Evolutionary conservation across 2,329 filamentous ascomycete species (phyloP), one percentile per base, ranked within the genome.

Genomic region (Cladosporium sp.): DNA sequence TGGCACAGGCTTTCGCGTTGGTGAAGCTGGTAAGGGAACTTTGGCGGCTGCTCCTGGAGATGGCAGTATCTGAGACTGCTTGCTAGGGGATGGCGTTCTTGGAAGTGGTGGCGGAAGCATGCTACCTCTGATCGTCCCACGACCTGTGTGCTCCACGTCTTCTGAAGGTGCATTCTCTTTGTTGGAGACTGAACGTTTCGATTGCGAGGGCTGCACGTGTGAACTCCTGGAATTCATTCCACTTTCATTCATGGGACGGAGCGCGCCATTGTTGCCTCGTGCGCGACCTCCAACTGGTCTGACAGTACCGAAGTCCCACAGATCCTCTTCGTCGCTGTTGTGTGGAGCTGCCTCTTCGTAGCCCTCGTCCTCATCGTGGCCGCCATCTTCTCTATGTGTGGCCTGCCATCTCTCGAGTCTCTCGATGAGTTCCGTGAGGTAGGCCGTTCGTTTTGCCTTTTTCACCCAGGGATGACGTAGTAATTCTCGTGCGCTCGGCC

Each of bases 221-320:
- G 68, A 66, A 47, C 74, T 76, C 59, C 92, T 83, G 17, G 88
- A 84, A 71, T 96, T 96, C 17, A 89, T 87, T 12, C 88, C 88
- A 34, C 88, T 88, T 61, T 92, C 90, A 64, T 90, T 92, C 86
- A 96, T 85, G 0, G 86, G 80, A 65, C 88, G 82, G 51, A 90
- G 77, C 30, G 81, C 82, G 61, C 86, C 85, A 28, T 84, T 82
- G 43, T 52, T 52, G 12, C 56, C 47, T 28, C 56, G 40, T 85
- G 56, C 63, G 15, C 69, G 65, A 49, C 65, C 58, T 34, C 83
- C 84, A n/a, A 88, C 86, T 5, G 95, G 87, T 59, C 92, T 84
- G 55, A 99, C 90, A 0, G 94, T 99, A 43, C 94, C 94, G 78
- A 99, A 99, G 73, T 99, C 94, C 94, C 94, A 99, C 71, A 97